phyloP scores from a whole-genome alignment of 495 filamentous ascomycete genomes.

The Hypoxylon cercidicola region DNA sequence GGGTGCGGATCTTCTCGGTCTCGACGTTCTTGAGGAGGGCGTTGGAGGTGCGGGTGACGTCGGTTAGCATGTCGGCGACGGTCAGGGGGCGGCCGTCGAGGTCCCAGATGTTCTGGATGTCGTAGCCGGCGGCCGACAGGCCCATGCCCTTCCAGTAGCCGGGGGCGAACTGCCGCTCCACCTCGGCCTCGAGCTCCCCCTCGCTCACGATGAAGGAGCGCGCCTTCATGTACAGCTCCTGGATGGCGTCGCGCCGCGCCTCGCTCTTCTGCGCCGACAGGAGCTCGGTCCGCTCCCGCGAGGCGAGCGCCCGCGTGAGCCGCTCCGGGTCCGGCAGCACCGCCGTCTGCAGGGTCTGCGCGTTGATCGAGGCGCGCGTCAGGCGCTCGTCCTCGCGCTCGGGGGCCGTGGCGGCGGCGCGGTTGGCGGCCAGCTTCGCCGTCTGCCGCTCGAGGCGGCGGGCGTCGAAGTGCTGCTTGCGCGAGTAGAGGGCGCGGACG shows the following conservation, averaged over 20 bases:
- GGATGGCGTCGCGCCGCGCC: slow-evolving; percentile 55
- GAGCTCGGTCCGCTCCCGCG: slow-evolving; percentile 37
- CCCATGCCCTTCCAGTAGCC: slow-evolving; percentile 41
- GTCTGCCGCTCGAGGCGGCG: slow-evolving; percentile 16
- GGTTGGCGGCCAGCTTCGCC: slow-evolving; percentile 34
- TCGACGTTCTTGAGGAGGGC: slow-evolving; percentile 28
- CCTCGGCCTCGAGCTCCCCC: slow-evolving; percentile 49
- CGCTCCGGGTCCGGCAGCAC: slow-evolving; percentile 50
- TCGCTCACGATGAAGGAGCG: slow-evolving; percentile 59
- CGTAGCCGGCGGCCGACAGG: slow-evolving; percentile 15
- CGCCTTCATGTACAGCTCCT: slow-evolving; percentile 59
- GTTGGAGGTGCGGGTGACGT: slow-evolving; percentile 36
- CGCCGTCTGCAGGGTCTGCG: slow-evolving; percentile 39
- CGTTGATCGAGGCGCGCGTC: slow-evolving; percentile 52
- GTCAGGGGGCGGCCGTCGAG: slow-evolving; percentile 42
- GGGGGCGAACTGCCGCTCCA: slow-evolving; percentile 50
- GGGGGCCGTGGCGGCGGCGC: slow-evolving; percentile 45
- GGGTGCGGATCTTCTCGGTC: slow-evolving; percentile 38
- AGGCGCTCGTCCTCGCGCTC: slow-evolving; percentile 57
- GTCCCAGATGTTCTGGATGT: slow-evolving; percentile 56
- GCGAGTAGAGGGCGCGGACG: slow-evolving; percentile 50
- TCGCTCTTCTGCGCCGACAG: slow-evolving; percentile 45
- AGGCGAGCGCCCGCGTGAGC: slow-evolving; percentile 44
- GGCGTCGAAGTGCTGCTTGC: slow-evolving; percentile 45
- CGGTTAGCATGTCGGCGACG: slow-evolving; percentile 43